Evolutionary conservation across 2,329 filamentous ascomycete genomes (phyloP).

Genomic region (Diaporthe amygdali): DNA sequence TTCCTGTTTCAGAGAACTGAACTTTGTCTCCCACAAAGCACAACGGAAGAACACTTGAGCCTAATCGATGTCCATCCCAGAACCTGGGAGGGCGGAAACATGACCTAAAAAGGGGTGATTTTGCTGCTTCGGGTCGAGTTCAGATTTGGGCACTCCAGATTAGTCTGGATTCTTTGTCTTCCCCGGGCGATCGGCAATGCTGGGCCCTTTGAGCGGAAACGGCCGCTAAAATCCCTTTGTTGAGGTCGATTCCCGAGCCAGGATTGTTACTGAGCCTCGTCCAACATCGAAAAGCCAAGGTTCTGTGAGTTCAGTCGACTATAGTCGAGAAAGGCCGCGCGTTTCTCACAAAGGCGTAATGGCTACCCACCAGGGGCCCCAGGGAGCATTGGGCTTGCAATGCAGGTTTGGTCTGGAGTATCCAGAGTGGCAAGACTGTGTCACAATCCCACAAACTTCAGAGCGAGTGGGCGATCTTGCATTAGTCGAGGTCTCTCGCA

Average conservation of each 20-base stretch:
- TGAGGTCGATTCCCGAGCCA: neutral
- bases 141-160: constrained; percentile 3
- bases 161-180: neutral
- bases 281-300: neutral
- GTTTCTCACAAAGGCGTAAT: neutral
- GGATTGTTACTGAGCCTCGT: neutral
- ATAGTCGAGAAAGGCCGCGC: neutral
- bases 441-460: constrained; percentile 6
- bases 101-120: constrained; percentile 3
- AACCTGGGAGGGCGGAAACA: constrained; percentile 8
- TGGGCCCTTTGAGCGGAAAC: constrained; percentile 2
- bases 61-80: neutral
- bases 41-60: neutral
- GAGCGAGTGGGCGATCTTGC: constrained; percentile 9
- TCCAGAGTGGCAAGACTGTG: neutral
- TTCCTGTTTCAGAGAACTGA: constrained; percentile 1
- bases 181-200: constrained; percentile 13
- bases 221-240: constrained; percentile 11
- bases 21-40: neutral
- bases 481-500: constrained; percentile 12
- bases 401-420: neutral
- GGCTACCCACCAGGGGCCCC: neutral
- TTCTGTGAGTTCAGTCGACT: neutral
- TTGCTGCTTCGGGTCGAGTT: constrained; percentile 10
- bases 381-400: neutral